These are phyloP conservation scores for Mariannaea elegans DNA, from an alignment of 2,329 filamentous ascomycete genomes.

Conservation along the genomic window DNA sequence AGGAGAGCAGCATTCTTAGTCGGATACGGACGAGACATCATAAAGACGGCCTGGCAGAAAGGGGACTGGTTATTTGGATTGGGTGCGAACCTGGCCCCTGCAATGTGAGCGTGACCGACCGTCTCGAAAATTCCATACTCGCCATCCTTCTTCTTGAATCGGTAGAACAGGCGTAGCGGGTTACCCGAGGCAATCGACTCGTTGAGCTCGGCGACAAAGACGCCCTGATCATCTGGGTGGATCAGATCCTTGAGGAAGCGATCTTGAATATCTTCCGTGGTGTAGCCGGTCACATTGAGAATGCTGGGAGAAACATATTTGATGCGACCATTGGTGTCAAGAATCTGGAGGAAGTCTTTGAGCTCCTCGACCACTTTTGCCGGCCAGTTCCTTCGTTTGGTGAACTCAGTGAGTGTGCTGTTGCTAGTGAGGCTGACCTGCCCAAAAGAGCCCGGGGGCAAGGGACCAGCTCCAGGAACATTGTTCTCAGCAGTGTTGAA, in stretches of 20 bases:
- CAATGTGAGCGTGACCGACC: conserved; percentile 91
- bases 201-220: conserved; percentile 88
- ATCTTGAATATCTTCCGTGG: conserved; percentile 74
- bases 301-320: conserved; percentile 87
- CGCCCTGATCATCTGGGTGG: conserved; percentile 83
- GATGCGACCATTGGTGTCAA: conserved; percentile 85
- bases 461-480: conserved; percentile 53
- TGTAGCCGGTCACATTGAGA: conserved; percentile 78
- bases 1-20: conserved; percentile 86
- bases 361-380: conserved; percentile 90
- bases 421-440: conserved; percentile 46
- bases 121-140: conserved; percentile 85
- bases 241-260: conserved; percentile 83
- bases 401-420: conserved; percentile 65
- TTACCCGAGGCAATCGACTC: conserved; percentile 87
- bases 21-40: conserved; percentile 90
- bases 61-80: conserved; percentile 71
- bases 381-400: conserved; percentile 78
- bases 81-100: conserved; percentile 70
- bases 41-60: conserved; percentile 89
- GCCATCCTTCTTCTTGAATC: conserved; percentile 78
- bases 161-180: conserved; percentile 84
- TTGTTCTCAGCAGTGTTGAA: conserved; percentile 48
- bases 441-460: conserved; percentile 50
- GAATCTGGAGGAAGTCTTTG: conserved; percentile 86